phyloP scores from a whole-genome alignment of 140 eudicot genomes.

The Erigeron philadelphicus region DNA sequence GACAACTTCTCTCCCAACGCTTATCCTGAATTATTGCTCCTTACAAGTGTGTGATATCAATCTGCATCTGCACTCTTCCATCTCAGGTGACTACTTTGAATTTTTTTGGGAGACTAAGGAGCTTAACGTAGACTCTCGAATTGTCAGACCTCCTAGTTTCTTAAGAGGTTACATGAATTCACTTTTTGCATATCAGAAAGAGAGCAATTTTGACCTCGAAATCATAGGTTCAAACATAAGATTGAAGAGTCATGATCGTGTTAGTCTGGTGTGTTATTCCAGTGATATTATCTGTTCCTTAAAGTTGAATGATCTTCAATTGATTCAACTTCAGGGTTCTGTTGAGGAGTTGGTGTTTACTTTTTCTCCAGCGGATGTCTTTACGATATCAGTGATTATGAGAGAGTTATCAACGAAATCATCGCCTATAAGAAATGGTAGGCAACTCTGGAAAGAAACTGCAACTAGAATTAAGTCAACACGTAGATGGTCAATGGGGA shows the following conservation, averaged over 20 bases:
- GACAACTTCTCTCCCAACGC: conserved; percentile 41
- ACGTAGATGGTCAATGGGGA: conserved; percentile 46
- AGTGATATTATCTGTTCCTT: conserved; percentile 38
- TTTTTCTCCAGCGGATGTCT: conserved; percentile 56
- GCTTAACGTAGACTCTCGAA: conserved; percentile 40
- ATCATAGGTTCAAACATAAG: conserved; percentile 36
- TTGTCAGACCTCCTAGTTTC: conserved; percentile 36
- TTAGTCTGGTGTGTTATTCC: conserved; percentile 37
- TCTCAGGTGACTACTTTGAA: conserved; percentile 35
- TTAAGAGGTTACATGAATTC: conserved; percentile 49
- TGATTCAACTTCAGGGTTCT: conserved; percentile 37
- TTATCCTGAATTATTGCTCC: conserved; percentile 52
- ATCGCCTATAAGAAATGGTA: conserved; percentile 52
- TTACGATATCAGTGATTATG: conserved; percentile 33
- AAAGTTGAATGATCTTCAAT: conserved; percentile 48
- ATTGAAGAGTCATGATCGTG: conserved; percentile 41
- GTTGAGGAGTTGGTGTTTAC: conserved; percentile 49
- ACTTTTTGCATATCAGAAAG: conserved; percentile 40
- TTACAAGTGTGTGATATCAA: conserved; percentile 47
- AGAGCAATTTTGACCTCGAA: conserved; percentile 47
- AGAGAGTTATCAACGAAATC: conserved; percentile 35
- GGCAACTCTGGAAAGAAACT: conserved; percentile 72
- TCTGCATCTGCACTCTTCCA: conserved; percentile 46
- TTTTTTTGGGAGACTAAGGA: conserved; percentile 44
- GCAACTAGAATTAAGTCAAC: conserved; percentile 48